phyloP scores from a whole-genome alignment of 2,329 filamentous ascomycete genomes.

The Sporothrix variecibatus region DNA sequence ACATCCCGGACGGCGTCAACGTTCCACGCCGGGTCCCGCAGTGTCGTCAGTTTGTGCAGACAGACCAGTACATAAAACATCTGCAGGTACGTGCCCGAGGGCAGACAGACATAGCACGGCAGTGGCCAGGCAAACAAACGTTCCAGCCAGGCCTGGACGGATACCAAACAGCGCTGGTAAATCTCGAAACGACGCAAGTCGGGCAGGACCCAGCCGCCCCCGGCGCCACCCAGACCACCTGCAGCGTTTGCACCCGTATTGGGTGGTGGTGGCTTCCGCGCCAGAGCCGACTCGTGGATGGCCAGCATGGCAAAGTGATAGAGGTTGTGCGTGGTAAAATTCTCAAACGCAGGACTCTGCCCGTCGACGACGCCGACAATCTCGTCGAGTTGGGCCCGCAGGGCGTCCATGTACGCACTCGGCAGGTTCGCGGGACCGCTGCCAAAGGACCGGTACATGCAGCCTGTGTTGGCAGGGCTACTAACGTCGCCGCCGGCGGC shows the following conservation, averaged over 20 bases:
- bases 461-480: not conserved
- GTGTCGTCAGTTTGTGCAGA: slow-evolving; percentile 27
- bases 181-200: slow-evolving; percentile 24
- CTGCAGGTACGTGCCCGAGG: slow-evolving; percentile 20
- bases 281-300: slow-evolving; percentile 26
- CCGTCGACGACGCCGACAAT: not conserved
- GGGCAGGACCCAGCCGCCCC: not conserved
- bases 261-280: not conserved
- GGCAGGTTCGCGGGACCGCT: not conserved
- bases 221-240: too few species aligned
- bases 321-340: slow-evolving; percentile 20
- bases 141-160: slow-evolving; percentile 28
- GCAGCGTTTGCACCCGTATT: too few species aligned
- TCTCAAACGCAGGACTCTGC: not conserved
- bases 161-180: slow-evolving; percentile 28
- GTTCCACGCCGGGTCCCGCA: slow-evolving; percentile 44
- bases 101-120: slow-evolving; percentile 1
- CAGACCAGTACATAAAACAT: slow-evolving; percentile 25
- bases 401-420: slow-evolving; percentile 8
- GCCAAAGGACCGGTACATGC: slow-evolving; percentile 2
- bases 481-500: not conserved
- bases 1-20: slow-evolving; percentile 35
- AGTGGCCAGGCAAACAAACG: slow-evolving; percentile 25
- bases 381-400: slow-evolving; percentile 22
- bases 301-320: slow-evolving; percentile 26